phyloP scores from a whole-genome alignment of 2,329 filamentous ascomycete species.

The Juglanconis oblonga region DNA sequence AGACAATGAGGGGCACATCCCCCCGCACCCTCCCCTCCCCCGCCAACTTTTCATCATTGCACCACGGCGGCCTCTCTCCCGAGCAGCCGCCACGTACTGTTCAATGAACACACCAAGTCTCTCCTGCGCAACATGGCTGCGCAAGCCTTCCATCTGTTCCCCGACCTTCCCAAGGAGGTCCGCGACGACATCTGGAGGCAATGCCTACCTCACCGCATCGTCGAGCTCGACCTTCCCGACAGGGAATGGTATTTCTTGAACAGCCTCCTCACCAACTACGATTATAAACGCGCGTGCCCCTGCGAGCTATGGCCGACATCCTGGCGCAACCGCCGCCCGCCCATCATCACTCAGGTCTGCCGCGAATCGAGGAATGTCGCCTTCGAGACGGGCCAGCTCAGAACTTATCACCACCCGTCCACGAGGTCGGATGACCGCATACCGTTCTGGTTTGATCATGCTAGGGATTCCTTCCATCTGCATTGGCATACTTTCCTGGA shows the following conservation, averaged over 20 bases:
- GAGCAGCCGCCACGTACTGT: neutral
- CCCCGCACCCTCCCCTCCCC: no score
- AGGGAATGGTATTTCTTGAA: neutral
- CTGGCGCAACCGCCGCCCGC: neutral
- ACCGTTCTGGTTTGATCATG: neutral
- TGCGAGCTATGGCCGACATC: neutral
- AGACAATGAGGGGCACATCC: no score
- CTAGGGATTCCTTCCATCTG: neutral
- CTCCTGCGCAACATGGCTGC: neutral
- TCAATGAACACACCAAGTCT: neutral
- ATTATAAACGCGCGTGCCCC: neutral
- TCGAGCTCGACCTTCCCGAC: neutral
- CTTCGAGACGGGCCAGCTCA: neutral
- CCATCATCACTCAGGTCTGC: slow-evolving; percentile 2
- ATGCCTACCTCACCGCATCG: neutral
- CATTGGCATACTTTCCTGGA: neutral
- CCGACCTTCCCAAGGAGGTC: neutral
- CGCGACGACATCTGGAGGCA: neutral
- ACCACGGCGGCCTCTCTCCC: neutral
- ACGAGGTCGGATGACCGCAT: neutral
- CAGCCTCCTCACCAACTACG: no score
- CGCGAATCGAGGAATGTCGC: slow-evolving; percentile 1
- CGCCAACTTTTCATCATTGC: no score
- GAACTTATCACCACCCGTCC: no score
- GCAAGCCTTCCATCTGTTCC: neutral